phyloP scores from a whole-genome alignment of 306 rosid species.

The Abrus pulchellus region DNA sequence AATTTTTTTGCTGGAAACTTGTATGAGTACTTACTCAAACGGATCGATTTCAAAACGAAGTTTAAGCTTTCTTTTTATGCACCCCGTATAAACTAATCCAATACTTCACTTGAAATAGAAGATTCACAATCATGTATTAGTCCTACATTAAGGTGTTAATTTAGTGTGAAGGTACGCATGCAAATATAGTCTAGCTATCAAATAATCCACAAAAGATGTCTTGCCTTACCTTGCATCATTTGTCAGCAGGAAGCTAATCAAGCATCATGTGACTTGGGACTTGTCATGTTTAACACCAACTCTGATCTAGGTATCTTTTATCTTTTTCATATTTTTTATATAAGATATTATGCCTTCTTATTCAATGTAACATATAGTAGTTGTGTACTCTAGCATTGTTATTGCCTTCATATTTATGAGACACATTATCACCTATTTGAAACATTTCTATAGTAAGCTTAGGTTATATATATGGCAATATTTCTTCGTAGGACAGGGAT shows the following conservation, averaged over 20 bases:
- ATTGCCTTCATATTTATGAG: neutral
- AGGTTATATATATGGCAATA: too few species aligned
- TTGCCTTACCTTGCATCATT: neutral
- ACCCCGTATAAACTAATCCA: neutral
- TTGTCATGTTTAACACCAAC: constrained; percentile 20
- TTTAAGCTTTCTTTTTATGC: neutral
- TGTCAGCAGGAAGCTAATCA: constrained; percentile 15
- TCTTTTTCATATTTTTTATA: neutral
- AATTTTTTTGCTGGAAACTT: neutral
- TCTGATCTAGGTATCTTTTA: constrained; percentile 12
- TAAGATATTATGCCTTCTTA: neutral
- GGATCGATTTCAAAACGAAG: constrained; percentile 2
- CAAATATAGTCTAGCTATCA: neutral
- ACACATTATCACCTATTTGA: neutral
- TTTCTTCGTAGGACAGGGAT: neutral
- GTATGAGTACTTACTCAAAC: neutral
- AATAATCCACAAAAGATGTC: neutral
- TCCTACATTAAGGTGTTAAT: neutral
- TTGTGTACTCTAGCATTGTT: neutral
- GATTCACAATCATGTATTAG: neutral
- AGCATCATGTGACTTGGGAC: neutral
- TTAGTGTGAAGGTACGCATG: neutral
- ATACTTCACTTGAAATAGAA: neutral
- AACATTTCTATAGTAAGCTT: neutral
- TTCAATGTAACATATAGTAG: neutral